These are phyloP conservation scores for Thielaviopsis punctulata DNA, from an alignment of 2,329 filamentous ascomycete genomes.

Conservation along the genomic window DNA sequence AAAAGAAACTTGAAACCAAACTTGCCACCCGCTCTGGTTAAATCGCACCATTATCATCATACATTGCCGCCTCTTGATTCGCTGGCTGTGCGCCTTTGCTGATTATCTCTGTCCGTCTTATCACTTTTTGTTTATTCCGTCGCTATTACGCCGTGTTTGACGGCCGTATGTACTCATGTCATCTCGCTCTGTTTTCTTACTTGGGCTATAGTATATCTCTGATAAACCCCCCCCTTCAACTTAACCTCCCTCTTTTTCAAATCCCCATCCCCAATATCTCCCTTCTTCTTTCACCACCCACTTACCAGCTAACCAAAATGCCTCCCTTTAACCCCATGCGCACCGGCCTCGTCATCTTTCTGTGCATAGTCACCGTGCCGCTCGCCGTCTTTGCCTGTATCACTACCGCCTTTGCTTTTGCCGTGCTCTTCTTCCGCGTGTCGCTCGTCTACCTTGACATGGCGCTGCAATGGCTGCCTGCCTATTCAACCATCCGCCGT, in stretches of 20 bases:
- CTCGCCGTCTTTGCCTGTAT: constrained; percentile 44
- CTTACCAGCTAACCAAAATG: constrained; percentile 4
- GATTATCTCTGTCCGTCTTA: background rate
- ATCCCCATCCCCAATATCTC: background rate
- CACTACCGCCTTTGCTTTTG: constrained; percentile 44
- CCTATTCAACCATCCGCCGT: constrained; percentile 25
- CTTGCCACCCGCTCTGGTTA: background rate
- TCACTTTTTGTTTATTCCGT: no score
- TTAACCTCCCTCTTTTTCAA: no score
- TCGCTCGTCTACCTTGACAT: constrained; percentile 47
- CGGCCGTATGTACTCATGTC: no score
- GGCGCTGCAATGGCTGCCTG: constrained; percentile 37
- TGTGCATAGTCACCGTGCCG: constrained; percentile 44
- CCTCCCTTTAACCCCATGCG: constrained; percentile 40
- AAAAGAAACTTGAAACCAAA: background rate
- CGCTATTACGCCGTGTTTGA: background rate
- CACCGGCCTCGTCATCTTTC: constrained; percentile 41
- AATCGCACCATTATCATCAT: background rate
- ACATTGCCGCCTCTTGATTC: background rate
- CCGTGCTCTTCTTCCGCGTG: constrained; percentile 42
- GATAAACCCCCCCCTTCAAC: no score
- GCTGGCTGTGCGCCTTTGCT: background rate
- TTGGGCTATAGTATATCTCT: no score
- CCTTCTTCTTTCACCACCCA: background rate
- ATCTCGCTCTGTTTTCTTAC: no score